Evolutionary conservation across 176 grass and related monocot genomes (phyloP), one percentile per base, ranked within the genome.

Genomic region (Otatea glauca): DNA sequence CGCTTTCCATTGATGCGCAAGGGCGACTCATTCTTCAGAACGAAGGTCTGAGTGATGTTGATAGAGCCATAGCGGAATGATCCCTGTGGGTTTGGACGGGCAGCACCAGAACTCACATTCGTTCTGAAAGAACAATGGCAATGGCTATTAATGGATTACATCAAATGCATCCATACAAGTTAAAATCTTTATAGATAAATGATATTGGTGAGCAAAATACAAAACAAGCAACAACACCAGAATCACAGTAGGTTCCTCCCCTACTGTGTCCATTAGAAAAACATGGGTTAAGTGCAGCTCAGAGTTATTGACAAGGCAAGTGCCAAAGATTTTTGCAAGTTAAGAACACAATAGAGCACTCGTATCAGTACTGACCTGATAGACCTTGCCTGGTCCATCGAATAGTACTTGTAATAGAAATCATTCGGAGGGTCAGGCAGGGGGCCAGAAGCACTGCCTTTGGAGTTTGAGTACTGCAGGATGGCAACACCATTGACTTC

Each of bases 391-490:
- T 98, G 96, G 48, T 98, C 88, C 87, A 98, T 75, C 13, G 96
- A 93, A 70, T 71, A 95, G 20, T 71, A 68, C 72, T 91, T 90
- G 80, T 98, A 81, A 45, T 92, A 93, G 34, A 90, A 38, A 85
- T 98, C 96, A 66, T 95, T 86, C 78, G 93, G 96, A 77, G 80
- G 72, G 66, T 93, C 89, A 60, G 93, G 96, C 32, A 98, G 96
- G 70, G 89, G 85, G 1, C 89, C 93, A 61, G 93, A 93, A 66
- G 87, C 85, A 18, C 53, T 65, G 15, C 96, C 91, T 88, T 85
- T 87, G 54, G 96, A 98, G 81, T 95, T 93, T 72, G 91, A 93
- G 87, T 98, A 98, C 43, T 95, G 92, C 77, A 98, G 87, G 69
- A 98, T 48, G 27, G 92, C 91, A 29, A 98, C 93, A 77, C 96